These are phyloP conservation scores for Kazachstania sp. DNA, from an alignment of 1,139 yeast genomes.

Conservation along the genomic window DNA sequence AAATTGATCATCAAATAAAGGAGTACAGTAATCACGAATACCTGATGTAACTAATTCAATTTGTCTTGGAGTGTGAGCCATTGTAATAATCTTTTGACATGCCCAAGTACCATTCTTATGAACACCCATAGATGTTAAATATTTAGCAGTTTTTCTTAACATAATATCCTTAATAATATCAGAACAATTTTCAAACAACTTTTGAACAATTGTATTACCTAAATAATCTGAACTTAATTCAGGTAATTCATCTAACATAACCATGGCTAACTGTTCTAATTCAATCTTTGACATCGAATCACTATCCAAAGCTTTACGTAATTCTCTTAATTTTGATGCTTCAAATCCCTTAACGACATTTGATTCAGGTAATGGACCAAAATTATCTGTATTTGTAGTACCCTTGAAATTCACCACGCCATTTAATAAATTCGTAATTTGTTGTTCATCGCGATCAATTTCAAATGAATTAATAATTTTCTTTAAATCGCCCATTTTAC, in stretches of 20 bases:
- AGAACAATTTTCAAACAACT: slow-evolving; percentile 65
- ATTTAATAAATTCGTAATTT: slow-evolving; percentile 30
- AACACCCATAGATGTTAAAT: slow-evolving; percentile 80
- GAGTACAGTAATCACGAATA: slow-evolving; percentile 73
- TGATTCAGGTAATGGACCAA: slow-evolving; percentile 69
- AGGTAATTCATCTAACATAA: slow-evolving; percentile 84
- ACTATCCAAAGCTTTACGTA: slow-evolving; percentile 46
- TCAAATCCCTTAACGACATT: slow-evolving; percentile 76
- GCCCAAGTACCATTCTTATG: slow-evolving; percentile 99
- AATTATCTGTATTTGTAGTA: slow-evolving; percentile 35
- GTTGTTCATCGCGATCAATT: slow-evolving; percentile 18
- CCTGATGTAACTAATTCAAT: slow-evolving; percentile 62
- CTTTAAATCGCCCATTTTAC: slow-evolving; percentile 15
- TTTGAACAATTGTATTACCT: slow-evolving; percentile 94
- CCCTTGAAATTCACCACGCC: slow-evolving; percentile 35
- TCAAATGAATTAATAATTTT: slow-evolving; percentile 25
- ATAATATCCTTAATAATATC: slow-evolving; percentile 69
- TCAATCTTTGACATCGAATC: slow-evolving; percentile 39
- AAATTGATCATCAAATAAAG: slow-evolving; percentile 86
- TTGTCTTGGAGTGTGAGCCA: slow-evolving; percentile 60
- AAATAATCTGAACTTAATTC: slow-evolving; percentile 86
- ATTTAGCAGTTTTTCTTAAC: slow-evolving; percentile 71
- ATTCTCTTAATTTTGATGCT: slow-evolving; percentile 68
- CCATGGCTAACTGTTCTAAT: slow-evolving; percentile 72
- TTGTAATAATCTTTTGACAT: slow-evolving; percentile 86